phyloP scores from a whole-genome alignment of 257 asterid genomes.

The Cordia subcordata region DNA sequence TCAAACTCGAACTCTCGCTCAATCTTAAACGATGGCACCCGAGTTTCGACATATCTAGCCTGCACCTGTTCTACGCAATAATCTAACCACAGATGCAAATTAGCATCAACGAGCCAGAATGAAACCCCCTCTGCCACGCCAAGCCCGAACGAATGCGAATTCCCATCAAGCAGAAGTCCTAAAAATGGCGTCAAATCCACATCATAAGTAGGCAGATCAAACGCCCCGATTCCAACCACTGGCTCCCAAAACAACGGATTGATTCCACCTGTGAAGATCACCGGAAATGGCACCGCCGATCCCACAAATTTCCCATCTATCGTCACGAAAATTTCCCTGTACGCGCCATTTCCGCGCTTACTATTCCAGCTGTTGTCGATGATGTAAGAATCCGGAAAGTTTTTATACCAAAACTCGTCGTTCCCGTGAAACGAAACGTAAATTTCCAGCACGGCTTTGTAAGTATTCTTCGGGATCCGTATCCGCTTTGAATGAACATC shows the following conservation, averaged over 20 bases:
- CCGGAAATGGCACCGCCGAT: conserved; percentile 76
- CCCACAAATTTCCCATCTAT: conserved; percentile 59
- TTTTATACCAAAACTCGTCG: conserved; percentile 91
- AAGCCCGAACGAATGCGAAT: conserved; percentile 44
- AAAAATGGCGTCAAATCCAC: conserved; percentile 65
- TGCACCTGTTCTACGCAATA: conserved; percentile 31
- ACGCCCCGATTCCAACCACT: conserved; percentile 77
- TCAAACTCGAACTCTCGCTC: conserved; percentile 28
- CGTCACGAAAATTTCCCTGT: conserved; percentile 60
- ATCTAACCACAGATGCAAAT: conserved; percentile 83
- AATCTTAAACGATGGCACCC: conserved; percentile 27
- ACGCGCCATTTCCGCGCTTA: conserved; percentile 61
- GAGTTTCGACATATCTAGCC: conserved; percentile 35
- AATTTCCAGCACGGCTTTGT: conserved; percentile 73
- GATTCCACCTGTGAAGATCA: conserved; percentile 69
- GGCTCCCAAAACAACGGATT: conserved; percentile 92
- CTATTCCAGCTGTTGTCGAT: conserved; percentile 32
- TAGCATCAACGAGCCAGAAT: conserved; percentile 80
- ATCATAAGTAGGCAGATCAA: conserved; percentile 78
- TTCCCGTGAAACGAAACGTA: conserved; percentile 69
- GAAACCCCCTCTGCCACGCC: conserved; percentile 56
- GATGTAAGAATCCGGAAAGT: conserved; percentile 74
- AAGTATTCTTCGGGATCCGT: conserved; percentile 52
- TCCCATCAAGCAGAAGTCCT: conserved; percentile 50
- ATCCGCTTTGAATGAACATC: conserved; percentile 36